A percentile compares a stretch with the other conserved stretches of the same genome.
Conservation (phyloP, 2,329 filamentous ascomycete species). For the Fusarium succisae region DNA sequence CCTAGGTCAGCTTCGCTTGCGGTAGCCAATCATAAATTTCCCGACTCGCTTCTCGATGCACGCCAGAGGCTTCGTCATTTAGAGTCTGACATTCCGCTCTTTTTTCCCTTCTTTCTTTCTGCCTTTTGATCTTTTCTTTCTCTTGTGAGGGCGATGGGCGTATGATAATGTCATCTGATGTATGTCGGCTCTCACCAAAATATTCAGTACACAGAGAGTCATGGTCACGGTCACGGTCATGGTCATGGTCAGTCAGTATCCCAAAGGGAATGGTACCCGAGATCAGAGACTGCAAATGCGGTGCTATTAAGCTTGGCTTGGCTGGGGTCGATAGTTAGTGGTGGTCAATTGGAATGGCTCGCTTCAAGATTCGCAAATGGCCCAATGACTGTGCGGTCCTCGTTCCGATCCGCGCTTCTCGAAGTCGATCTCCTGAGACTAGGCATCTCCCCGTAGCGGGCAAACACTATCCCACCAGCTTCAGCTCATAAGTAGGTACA, state of each 20-base stretch:
- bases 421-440: slow-evolving; percentile 16
- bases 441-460: not conserved
- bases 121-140: too few species aligned
- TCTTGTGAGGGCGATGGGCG: not conserved
- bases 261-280: not conserved
- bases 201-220: not conserved
- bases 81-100: slow-evolving; percentile 28
- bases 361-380: not conserved
- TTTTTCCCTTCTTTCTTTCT: not conserved
- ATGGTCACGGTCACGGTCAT: not conserved
- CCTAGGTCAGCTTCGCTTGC: slow-evolving; percentile 42
- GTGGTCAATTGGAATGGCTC: not conserved
- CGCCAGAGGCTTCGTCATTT: slow-evolving; percentile 28
- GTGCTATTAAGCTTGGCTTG: not conserved
- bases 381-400: not conserved
- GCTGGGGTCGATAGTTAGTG: not conserved
- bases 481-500: not conserved
- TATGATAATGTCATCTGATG: not conserved
- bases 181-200: not conserved
- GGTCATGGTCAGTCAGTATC: not conserved
- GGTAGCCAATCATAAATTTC: slow-evolving; percentile 43
- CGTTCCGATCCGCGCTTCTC: slow-evolving; percentile 19
- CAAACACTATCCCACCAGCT: not conserved
- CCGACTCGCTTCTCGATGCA: slow-evolving; percentile 45
- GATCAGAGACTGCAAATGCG: not conserved